Conservation (phyloP, 2,329 filamentous ascomycete genomes). For the Alternaria sp. region DNA sequence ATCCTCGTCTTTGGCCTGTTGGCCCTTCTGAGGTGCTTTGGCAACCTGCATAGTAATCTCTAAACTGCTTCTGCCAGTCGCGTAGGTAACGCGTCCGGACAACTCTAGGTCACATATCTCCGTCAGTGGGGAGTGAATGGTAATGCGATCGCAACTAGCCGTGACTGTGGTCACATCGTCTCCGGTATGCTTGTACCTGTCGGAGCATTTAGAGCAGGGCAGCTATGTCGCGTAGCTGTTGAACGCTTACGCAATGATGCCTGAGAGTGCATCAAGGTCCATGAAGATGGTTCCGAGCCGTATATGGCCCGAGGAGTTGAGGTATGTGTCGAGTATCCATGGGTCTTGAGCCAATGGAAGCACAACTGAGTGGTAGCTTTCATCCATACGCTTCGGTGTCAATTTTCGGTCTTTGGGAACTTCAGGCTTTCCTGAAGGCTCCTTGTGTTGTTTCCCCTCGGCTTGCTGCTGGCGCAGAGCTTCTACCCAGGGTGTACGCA, state of each 20-base stretch:
- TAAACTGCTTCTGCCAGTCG: conserved; percentile 75
- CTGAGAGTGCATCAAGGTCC: conserved; percentile 80
- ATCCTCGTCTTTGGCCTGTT: conserved; percentile 65
- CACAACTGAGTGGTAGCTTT: conserved; percentile 74
- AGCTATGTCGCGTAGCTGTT: conserved; percentile 61
- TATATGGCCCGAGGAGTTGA: conserved; percentile 79
- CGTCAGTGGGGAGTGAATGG: conserved; percentile 73
- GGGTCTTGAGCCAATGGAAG: conserved; percentile 76
- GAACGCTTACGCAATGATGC: conserved; percentile 69
- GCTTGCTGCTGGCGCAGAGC: conserved; percentile 64
- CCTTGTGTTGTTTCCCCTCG: conserved; percentile 40
- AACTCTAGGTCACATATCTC: conserved; percentile 82
- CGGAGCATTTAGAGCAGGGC: conserved; percentile 22
- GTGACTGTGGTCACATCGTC: conserved; percentile 70
- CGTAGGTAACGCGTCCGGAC: conserved; percentile 73
- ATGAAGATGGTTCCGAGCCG: conserved; percentile 76
- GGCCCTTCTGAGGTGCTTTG: conserved; percentile 68
- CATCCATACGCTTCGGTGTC: conserved; percentile 72
- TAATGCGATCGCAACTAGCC: conserved; percentile 70
- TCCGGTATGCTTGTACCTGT: conserved; percentile 71
- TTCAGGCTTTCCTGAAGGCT: conserved; percentile 43
- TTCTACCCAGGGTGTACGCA: conserved; percentile 74
- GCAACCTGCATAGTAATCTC: conserved; percentile 78
- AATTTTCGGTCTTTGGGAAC: conserved; percentile 62
- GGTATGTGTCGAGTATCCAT: conserved; percentile 79